Evolutionary conservation across 2,329 filamentous ascomycete species (phyloP).

Genomic region (Talaromyces sp.): DNA sequence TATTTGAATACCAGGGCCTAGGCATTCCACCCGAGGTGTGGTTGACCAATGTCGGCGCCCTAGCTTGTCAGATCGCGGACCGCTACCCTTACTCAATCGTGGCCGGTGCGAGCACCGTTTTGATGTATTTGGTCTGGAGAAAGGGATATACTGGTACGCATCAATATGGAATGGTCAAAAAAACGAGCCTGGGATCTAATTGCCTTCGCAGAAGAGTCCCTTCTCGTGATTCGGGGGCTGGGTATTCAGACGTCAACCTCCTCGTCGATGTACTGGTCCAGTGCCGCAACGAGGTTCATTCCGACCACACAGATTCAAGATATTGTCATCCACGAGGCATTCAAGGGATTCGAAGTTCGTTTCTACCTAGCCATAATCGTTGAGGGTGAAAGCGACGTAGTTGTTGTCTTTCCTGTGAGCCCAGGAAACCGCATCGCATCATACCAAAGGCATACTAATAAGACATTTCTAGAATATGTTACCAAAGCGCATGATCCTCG

Average conservation of each 20-base stretch:
- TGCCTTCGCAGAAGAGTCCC: slow-evolving; percentile 65
- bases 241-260: slow-evolving; percentile 83
- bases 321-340: slow-evolving; percentile 91
- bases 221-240: slow-evolving; percentile 81
- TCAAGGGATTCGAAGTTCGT: slow-evolving; percentile 81
- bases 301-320: slow-evolving; percentile 90
- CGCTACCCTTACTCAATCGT: slow-evolving; percentile 39
- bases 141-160: slow-evolving; percentile 48
- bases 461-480: slow-evolving; percentile 51
- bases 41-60: slow-evolving; percentile 26
- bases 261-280: slow-evolving; percentile 61
- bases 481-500: slow-evolving; percentile 68
- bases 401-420: slow-evolving; percentile 85
- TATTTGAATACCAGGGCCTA: slow-evolving; percentile 20
- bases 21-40: slow-evolving; percentile 29
- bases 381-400: slow-evolving; percentile 77
- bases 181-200: neutral
- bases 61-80: slow-evolving; percentile 32
- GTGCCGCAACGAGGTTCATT: slow-evolving; percentile 67
- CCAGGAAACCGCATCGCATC: slow-evolving; percentile 10
- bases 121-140: slow-evolving; percentile 42
- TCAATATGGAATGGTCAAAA: neutral
- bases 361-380: slow-evolving; percentile 90
- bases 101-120: slow-evolving; percentile 29
- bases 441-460: slow-evolving; percentile 8